Conservation (phyloP, 2,329 filamentous ascomycete genomes). For the Neofusicoccum laricinum region DNA sequence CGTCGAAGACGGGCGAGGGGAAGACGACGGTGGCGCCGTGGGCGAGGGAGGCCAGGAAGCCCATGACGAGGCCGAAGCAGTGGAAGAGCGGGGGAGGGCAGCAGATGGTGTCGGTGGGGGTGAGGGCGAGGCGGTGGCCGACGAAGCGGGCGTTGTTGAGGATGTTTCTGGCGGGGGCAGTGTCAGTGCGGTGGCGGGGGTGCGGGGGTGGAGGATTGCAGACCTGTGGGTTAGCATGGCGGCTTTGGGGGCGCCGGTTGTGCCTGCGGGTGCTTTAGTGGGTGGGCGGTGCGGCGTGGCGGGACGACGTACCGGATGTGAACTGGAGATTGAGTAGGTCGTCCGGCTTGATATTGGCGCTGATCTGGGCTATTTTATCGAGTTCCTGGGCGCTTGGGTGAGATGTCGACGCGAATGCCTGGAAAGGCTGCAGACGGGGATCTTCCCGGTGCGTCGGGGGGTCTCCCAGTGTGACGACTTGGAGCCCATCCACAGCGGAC, state of each 20-base stretch:
- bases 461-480: background rate
- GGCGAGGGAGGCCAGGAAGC: constrained; percentile 94
- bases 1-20: constrained; percentile 82
- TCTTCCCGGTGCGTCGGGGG: background rate
- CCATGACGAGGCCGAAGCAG: constrained; percentile 88
- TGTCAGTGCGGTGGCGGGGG: background rate
- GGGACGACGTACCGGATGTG: constrained; percentile 81
- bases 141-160: constrained; percentile 90
- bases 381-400: background rate
- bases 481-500: background rate
- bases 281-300: background rate
- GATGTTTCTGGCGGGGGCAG: constrained; percentile 73
- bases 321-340: constrained; percentile 96
- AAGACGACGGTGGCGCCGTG: constrained; percentile 80
- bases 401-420: background rate
- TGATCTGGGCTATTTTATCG: background rate
- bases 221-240: constrained; percentile 57
- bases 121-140: constrained; percentile 79
- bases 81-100: constrained; percentile 59
- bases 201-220: background rate
- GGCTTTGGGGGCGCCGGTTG: constrained; percentile 69
- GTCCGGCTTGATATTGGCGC: constrained; percentile 39
- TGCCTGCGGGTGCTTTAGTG: background rate
- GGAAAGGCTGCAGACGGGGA: background rate
- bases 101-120: constrained; percentile 64